Evolutionary conservation across 1,284 basidiomycete species (phyloP), one percentile per base, ranked within the genome.

Genomic region (Stygiomarasmius scandens): DNA sequence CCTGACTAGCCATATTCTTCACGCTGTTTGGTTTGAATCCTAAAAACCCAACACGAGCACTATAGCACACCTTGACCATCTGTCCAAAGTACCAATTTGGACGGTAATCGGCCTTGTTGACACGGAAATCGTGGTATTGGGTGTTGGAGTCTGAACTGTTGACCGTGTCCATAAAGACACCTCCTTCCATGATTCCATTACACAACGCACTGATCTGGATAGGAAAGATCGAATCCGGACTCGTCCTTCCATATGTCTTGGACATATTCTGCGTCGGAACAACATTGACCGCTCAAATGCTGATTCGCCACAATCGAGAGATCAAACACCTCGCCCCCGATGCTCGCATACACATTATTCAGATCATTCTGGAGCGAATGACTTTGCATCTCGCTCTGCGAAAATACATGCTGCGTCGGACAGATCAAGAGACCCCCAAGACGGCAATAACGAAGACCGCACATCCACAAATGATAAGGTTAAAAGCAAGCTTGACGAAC

Each of bases 61-160:
- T 90, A 79, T 90, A 96, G 3, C 95, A 90, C 86, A 99, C 89
- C 66, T 83, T 76, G 5, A 90, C 87, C 94, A 96, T 96, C 63
- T 80, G 83, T 77, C 99, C 92, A 64, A 91, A 95, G 74, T 99
- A 99, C 97, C 96, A 99, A 71, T 99, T 96, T 0, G 95, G 95
- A 22, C 96, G 87, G 0, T 90, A 89, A 69, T 99, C 96, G 60
- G 89, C 90, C 25, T 89, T 92, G 67, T 79, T 87, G 0, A 85
- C 86, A 44, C 95, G 90, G 85, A 99, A 99, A 71, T 98, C 96
- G 72, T 99, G 96, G 71, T 99, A 99, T 64, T 86, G 79, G n/a
- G 92, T 77, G 67, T 94, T 93, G 8, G 75, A 67, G 66, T 95
- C 90, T 22, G 92, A 90, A 52, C 82, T 83, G 78, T 99, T 99